phyloP scores from a whole-genome alignment of 2,329 filamentous ascomycete genomes.

The Cadophora gregata region DNA sequence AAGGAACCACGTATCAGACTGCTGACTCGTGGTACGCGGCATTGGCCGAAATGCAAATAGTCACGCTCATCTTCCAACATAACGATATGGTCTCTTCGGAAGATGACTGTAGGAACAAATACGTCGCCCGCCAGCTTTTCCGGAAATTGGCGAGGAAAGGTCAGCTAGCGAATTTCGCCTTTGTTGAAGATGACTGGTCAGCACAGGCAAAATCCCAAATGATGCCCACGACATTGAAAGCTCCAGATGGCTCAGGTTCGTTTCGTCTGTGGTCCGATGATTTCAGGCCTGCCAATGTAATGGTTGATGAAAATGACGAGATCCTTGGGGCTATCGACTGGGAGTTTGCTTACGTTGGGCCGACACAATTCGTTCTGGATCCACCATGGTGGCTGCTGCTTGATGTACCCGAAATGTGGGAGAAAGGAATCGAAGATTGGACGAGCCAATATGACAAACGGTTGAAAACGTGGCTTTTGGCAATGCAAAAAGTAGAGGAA shows the following conservation, averaged over 20 bases:
- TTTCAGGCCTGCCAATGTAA: conserved; percentile 44
- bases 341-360: conserved; percentile 41
- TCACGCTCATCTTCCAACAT: conserved; percentile 49
- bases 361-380: conserved; percentile 45
- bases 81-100: conserved; percentile 48
- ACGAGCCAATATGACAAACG: conserved; percentile 43
- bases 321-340: conserved; percentile 49
- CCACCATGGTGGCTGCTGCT: conserved; percentile 51
- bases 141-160: conserved; percentile 43
- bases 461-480: conserved; percentile 45
- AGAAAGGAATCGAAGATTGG: conserved; percentile 43
- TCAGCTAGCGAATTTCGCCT: conserved; percentile 32
- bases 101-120: conserved; percentile 51
- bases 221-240: conserved; percentile 20
- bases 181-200: conserved; percentile 43
- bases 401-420: conserved; percentile 45
- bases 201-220: conserved; percentile 27
- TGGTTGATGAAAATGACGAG: conserved; percentile 41
- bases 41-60: conserved; percentile 45
- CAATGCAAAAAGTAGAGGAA: conserved; percentile 44
- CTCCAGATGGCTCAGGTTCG: conserved; percentile 28
- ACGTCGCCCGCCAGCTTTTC: conserved; percentile 48
- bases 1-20: conserved; percentile 24
- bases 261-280: conserved; percentile 46
- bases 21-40: conserved; percentile 27